phyloP scores from a whole-genome alignment of 768 basidiomycete genomes.

The Tricholoma hemisulphureum region DNA sequence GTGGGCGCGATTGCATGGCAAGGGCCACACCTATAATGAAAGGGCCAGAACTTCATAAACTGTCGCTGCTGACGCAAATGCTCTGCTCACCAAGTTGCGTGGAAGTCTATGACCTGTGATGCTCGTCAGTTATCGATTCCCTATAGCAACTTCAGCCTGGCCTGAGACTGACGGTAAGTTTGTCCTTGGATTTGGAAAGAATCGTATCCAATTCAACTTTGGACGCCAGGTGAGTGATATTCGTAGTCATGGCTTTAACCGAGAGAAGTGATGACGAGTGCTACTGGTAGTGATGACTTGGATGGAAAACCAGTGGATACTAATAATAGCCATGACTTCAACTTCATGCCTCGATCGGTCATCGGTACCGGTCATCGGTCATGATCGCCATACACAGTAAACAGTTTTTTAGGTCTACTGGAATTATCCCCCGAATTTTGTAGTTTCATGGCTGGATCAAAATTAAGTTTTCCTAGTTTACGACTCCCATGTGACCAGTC shows the following conservation, averaged over 20 bases:
- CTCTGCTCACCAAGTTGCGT: conserved; percentile 67
- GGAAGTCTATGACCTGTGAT: conserved; percentile 78
- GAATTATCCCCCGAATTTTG: too few species aligned
- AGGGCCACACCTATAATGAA: conserved; percentile 69
- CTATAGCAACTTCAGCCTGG: too few species aligned
- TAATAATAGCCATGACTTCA: too few species aligned
- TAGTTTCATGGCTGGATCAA: too few species aligned
- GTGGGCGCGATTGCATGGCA: conserved; percentile 81
- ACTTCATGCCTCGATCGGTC: too few species aligned
- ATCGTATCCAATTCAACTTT: conserved; percentile 61
- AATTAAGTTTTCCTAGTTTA: too few species aligned
- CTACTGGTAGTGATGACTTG: too few species aligned
- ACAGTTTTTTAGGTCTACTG: too few species aligned
- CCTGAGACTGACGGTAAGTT: conserved; percentile 61
- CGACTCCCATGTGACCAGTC: too few species aligned
- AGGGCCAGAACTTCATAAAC: not conserved
- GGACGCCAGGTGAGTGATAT: conserved; percentile 59
- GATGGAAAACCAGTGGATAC: not conserved
- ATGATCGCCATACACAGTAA: too few species aligned
- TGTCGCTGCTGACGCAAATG: not conserved
- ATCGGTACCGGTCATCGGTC: too few species aligned
- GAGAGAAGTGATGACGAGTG: not conserved
- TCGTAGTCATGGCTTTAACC: conserved; percentile 38
- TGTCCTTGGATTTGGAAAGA: conserved; percentile 56
- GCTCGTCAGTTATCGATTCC: not conserved